Evolutionary conservation across 2,329 filamentous ascomycete genomes (phyloP), one percentile per base, ranked within the genome.

Genomic region (Nemania sp.): DNA sequence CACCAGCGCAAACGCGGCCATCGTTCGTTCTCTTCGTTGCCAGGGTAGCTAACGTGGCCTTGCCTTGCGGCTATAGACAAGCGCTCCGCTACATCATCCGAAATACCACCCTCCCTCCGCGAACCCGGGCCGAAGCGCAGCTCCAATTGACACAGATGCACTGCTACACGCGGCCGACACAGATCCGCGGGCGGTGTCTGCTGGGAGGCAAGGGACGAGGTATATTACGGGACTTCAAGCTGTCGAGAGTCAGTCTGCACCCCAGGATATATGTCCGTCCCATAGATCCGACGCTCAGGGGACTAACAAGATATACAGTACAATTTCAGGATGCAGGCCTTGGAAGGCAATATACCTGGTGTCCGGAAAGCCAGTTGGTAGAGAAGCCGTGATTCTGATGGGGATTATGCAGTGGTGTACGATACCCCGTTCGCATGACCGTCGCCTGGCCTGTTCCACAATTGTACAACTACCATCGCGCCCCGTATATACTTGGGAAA

Each of bases 321-420:
- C 77, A 92, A 94, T 80, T 99, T 99, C 81, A 87, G 95, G 75
- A 81, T 95, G 78, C 89, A 97, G 76, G 95, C 95, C 17, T 79
- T 97, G 65, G 88, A 85, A 34, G 95, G 95, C 52, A 87, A 91
- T 63, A 75, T 99, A 54, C 94, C 95, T 0, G 95, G 95, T 70
- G 95, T 99, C 57, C 92, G 89, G 83, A 96, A 96, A 82, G 95
- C 95, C 51, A 96, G 91, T 78, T 99, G 95, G 95, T 99, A 91
- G 75, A 73, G 51, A 11, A 18, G 37, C 10, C 17, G 10, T 1
- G 2, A 7, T 46, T 11, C 29, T 3, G 25, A 32, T 39, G 35
- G 15, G 35, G 21, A 25, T 29, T 6, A n/a, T 37, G 13, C 12
- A 15, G 17, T 11, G 18, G 18, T 70, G 67, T 69, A 66, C 11